Evolutionary conservation across 495 filamentous ascomycete species (phyloP).

Genomic region (Cercophora sp.): DNA sequence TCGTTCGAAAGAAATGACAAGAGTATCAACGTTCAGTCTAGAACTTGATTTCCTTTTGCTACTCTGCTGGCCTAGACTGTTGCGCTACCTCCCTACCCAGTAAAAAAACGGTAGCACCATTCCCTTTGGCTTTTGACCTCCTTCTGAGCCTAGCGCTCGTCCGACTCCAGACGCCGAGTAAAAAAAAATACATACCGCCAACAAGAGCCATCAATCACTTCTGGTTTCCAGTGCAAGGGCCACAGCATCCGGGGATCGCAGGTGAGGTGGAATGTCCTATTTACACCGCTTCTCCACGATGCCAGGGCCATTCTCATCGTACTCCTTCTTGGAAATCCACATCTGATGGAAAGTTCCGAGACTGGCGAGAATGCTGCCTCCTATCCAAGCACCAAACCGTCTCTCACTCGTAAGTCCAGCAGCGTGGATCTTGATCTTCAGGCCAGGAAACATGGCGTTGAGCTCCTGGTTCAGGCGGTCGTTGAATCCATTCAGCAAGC

Average conservation of each 20-base stretch:
- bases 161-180: conserved; percentile 23
- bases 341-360: conserved; percentile 99
- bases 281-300: conserved; percentile 79
- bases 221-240: too few relatives aligned
- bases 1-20: too few relatives aligned
- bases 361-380: conserved; percentile 91
- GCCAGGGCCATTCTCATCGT: conserved; percentile 67
- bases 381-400: conserved; percentile 90
- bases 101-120: neutral
- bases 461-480: conserved; percentile 85
- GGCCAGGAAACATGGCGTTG: conserved; percentile 68
- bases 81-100: neutral
- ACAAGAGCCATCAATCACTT: too few relatives aligned
- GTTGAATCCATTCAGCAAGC: conserved; percentile 80
- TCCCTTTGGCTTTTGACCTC: conserved; percentile 2
- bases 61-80: neutral
- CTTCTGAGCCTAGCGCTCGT: conserved; percentile 3
- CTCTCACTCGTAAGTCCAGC: conserved; percentile 82
- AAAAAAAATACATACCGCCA: neutral
- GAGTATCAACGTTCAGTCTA: too few relatives aligned
- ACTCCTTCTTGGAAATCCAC: conserved; percentile 90
- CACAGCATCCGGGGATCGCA: too few relatives aligned
- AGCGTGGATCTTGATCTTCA: conserved; percentile 77
- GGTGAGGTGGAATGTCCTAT: conserved; percentile 34
- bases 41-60: too few relatives aligned